phyloP scores from a whole-genome alignment of 31 red algal genomes.

The Asparagopsis taxiformis region DNA sequence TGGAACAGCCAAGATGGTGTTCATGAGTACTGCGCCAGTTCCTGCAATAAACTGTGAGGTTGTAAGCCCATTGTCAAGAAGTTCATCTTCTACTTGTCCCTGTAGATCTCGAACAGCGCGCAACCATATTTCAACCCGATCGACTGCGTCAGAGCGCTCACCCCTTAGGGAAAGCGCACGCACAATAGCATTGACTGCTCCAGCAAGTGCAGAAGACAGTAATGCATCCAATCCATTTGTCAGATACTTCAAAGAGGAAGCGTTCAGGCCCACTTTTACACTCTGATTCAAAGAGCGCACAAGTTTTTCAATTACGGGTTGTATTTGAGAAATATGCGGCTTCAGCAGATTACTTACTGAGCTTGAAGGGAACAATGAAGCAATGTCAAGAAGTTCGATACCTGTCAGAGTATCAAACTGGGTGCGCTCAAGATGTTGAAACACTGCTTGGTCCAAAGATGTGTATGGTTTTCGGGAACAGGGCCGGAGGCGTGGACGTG shows the following conservation, averaged over 20 bases:
- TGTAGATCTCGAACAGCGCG: slow-evolving; percentile 5
- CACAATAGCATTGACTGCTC: background rate
- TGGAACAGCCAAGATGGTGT: no score
- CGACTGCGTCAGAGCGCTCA: slow-evolving; percentile 10
- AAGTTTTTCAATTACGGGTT: no score
- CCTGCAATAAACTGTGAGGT: slow-evolving; percentile 9
- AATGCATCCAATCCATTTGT: slow-evolving; percentile 4
- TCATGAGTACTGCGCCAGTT: no score
- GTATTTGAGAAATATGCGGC: no score
- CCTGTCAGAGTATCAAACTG: background rate
- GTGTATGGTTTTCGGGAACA: slow-evolving; percentile 23
- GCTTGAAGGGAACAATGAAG: no score
- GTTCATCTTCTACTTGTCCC: slow-evolving; percentile 4
- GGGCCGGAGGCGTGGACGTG: slow-evolving; percentile 16
- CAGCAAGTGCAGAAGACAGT: slow-evolving; percentile 5
- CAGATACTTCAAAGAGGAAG: no score
- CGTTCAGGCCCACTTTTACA: no score
- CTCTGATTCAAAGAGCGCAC: no score
- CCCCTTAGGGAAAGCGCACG: slow-evolving; percentile 8
- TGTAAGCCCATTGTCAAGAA: slow-evolving; percentile 12
- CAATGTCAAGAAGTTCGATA: slow-evolving; percentile 5
- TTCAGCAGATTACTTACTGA: no score
- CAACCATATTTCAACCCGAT: slow-evolving; percentile 16
- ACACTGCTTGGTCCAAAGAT: slow-evolving; percentile 5
- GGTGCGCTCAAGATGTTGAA: slow-evolving; percentile 3